phyloP scores from a whole-genome alignment of 176 grass and related monocot genomes.

The Aegilops sharonensis region DNA sequence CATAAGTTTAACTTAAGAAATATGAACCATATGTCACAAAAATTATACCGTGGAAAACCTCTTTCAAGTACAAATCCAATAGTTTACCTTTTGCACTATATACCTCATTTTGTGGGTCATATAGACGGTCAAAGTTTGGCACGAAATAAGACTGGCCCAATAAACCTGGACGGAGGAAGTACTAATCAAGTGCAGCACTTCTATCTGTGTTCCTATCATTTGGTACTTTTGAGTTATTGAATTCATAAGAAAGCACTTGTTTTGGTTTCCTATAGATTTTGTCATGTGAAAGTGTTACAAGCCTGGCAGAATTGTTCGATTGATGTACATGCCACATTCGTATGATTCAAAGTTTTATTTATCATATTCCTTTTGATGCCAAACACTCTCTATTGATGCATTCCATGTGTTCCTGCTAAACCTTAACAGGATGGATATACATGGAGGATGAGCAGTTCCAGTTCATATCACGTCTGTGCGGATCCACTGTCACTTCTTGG shows the following conservation, averaged over 20 bases:
- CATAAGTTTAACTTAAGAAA: too few species aligned
- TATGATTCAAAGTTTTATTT: background rate
- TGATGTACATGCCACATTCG: background rate
- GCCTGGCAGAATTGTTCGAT: conserved; percentile 4
- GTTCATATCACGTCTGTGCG: conserved; percentile 65
- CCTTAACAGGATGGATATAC: conserved; percentile 77
- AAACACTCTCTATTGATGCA: conserved; percentile 15
- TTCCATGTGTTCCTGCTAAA: conserved; percentile 21
- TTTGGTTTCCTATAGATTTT: conserved; percentile 18
- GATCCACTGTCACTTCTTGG: conserved; percentile 46
- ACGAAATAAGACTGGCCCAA: too few species aligned
- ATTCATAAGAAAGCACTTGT: conserved; percentile 1
- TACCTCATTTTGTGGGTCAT: too few species aligned
- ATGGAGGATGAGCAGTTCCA: conserved; percentile 83
- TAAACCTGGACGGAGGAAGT: too few species aligned
- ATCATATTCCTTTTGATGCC: background rate
- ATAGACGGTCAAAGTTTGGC: too few species aligned
- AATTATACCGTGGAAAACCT: too few species aligned
- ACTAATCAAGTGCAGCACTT: background rate
- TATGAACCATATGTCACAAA: too few species aligned
- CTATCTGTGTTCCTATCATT: conserved; percentile 1
- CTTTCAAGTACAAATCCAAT: too few species aligned
- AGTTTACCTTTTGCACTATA: too few species aligned
- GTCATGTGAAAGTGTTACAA: background rate
- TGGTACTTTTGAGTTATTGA: conserved; percentile 22